A percentile compares a stretch with the other conserved stretches of the same genome.
These are phyloP conservation scores for Wickerhamiella occidentalis DNA, from an alignment of 805 yeast genomes.

Conservation along the genomic window DNA sequence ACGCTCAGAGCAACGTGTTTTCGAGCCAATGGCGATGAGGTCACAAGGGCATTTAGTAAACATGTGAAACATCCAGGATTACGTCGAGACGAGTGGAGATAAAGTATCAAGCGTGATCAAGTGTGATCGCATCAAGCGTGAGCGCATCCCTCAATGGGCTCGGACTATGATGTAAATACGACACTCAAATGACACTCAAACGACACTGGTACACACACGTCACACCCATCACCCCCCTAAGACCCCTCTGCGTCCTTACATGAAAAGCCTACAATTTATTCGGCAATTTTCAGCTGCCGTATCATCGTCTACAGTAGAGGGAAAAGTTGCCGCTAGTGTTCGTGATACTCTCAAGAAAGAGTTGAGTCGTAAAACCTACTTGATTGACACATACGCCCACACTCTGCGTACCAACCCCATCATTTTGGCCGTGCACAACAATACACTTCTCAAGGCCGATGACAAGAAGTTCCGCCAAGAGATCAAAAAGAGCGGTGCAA, in stretches of 20 bases:
- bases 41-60: too few species aligned
- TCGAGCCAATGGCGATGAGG: too few species aligned
- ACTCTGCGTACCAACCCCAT: slow-evolving; percentile 57
- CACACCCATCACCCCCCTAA: not conserved
- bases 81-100: too few species aligned
- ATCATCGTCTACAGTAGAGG: not conserved
- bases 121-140: too few species aligned
- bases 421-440: slow-evolving; percentile 71
- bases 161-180: too few species aligned
- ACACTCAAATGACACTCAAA: too few species aligned
- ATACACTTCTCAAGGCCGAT: slow-evolving; percentile 62
- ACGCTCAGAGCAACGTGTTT: too few species aligned
- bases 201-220: too few species aligned
- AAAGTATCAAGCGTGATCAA: too few species aligned
- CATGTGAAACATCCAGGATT: too few species aligned
- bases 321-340: not conserved
- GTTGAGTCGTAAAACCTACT: slow-evolving; percentile 71
- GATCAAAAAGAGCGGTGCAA: slow-evolving; percentile 54
- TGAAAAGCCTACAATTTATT: not conserved
- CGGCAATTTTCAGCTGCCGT: not conserved
- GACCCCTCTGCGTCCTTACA: not conserved
- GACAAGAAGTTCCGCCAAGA: slow-evolving; percentile 50
- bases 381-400: slow-evolving; percentile 67
- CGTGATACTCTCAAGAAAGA: slow-evolving; percentile 45
- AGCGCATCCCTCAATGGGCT: too few species aligned